Percentiles rank a stretch among this genome's conserved stretches.
Conservation (phyloP, 129 eudicot species). For the Lactuca saligna region DNA sequence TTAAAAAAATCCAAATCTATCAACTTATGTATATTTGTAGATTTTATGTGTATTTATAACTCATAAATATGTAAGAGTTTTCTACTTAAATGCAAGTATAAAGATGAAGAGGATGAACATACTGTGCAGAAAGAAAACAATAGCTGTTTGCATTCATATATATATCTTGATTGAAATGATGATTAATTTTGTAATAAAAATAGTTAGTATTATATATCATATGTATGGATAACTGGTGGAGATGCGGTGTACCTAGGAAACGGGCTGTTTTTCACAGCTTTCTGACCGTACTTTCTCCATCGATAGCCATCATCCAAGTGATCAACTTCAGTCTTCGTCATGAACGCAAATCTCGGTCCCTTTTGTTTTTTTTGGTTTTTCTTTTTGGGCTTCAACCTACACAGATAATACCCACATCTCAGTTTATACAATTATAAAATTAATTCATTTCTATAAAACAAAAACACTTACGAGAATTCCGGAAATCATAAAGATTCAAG, state of each 20-base stretch:
- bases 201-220: too few species aligned
- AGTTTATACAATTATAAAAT: conserved; percentile 5
- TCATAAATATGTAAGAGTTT: too few species aligned
- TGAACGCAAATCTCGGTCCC: conserved; percentile 89
- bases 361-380: conserved; percentile 63
- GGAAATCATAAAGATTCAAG: background rate
- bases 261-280: conserved; percentile 96
- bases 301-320: conserved; percentile 91
- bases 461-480: background rate
- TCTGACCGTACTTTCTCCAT: conserved; percentile 98
- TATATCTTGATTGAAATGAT: too few species aligned
- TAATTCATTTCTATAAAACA: background rate
- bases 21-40: too few species aligned
- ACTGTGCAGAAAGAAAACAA: too few species aligned
- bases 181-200: too few species aligned
- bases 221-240: too few species aligned
- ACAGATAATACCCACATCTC: conserved; percentile 16
- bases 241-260: conserved; percentile 65
- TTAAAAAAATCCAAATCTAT: too few species aligned
- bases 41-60: too few species aligned
- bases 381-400: conserved; percentile 63
- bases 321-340: conserved; percentile 94
- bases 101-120: too few species aligned
- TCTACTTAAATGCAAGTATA: too few species aligned
- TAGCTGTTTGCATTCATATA: background rate